A percentile compares a stretch with the other conserved stretches of the same genome.
These are phyloP conservation scores for Phialocephala sp. DNA, from an alignment of 2,329 filamentous ascomycete species.

Conservation along the genomic window DNA sequence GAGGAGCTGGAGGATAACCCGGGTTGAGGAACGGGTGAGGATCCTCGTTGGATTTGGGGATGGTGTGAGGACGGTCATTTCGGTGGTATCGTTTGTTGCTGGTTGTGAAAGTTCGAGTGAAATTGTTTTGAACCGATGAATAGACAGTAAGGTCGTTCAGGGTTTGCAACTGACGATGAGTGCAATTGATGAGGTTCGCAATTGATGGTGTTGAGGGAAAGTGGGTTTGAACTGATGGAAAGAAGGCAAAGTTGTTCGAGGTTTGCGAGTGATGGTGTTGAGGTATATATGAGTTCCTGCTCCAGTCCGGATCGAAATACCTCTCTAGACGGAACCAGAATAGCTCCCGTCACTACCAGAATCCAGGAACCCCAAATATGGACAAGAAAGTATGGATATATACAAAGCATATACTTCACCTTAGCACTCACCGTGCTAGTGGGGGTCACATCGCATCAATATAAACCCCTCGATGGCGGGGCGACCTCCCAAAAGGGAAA, in stretches of 20 bases:
- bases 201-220: not conserved
- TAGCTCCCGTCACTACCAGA: not conserved
- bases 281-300: not conserved
- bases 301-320: not conserved
- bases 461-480: slow-evolving; percentile 1
- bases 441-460: not conserved
- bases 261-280: not conserved
- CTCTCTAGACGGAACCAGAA: not conserved
- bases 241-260: not conserved
- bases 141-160: not conserved
- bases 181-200: not conserved
- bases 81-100: not conserved
- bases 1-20: slow-evolving; percentile 21
- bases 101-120: not conserved
- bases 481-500: not conserved
- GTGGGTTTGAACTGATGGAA: not conserved
- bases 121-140: not conserved
- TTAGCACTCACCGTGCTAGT: not conserved
- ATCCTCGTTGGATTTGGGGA: slow-evolving; percentile 15
- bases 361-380: not conserved
- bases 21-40: slow-evolving; percentile 8
- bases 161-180: no score
- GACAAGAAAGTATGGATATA: not conserved
- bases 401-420: not conserved
- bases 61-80: slow-evolving; percentile 27